Evolutionary conservation across 2,329 filamentous ascomycete species (phyloP).

Genomic region (Mycosphaerella sp.): DNA sequence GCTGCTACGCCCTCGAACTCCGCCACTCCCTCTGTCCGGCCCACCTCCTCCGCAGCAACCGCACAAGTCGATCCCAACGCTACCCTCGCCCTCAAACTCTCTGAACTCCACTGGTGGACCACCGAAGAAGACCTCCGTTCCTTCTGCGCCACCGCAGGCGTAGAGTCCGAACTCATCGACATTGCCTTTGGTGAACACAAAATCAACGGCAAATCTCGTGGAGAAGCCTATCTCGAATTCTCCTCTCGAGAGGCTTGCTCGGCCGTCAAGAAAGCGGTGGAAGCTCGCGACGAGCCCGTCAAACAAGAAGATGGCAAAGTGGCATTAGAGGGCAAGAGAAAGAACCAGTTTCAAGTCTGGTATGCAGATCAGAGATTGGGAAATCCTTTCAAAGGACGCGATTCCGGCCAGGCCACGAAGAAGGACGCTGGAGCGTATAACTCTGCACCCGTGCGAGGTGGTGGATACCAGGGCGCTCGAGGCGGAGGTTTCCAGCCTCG

Average conservation of each 20-base stretch:
- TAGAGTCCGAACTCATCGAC: slow-evolving; percentile 80
- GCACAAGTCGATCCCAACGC: slow-evolving; percentile 53
- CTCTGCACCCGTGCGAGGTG: slow-evolving; percentile 11
- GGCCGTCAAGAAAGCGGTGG: slow-evolving; percentile 63
- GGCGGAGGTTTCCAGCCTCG: slow-evolving; percentile 35
- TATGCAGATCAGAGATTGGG: slow-evolving; percentile 10
- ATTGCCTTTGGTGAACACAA: slow-evolving; percentile 98
- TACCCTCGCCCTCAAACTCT: slow-evolving; percentile 70
- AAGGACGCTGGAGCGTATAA: slow-evolving; percentile 34
- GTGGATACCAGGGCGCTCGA: no score
- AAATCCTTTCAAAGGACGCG: slow-evolving; percentile 44
- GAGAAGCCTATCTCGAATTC: slow-evolving; percentile 82
- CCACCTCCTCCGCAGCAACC: slow-evolving; percentile 68
- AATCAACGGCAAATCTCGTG: slow-evolving; percentile 97
- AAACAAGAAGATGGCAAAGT: slow-evolving; percentile 11
- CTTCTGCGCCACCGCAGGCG: slow-evolving; percentile 63
- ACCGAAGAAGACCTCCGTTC: slow-evolving; percentile 91
- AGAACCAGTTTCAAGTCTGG: slow-evolving; percentile 70
- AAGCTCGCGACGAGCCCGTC: slow-evolving; percentile 51
- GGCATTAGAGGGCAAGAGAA: slow-evolving; percentile 12
- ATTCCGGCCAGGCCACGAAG: slow-evolving; percentile 32
- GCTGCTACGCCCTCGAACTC: slow-evolving; percentile 42
- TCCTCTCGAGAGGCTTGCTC: slow-evolving; percentile 76
- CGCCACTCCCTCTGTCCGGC: slow-evolving; percentile 54
- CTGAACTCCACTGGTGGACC: slow-evolving; percentile 93